Conservation (phyloP, 805 yeast species). For the Millerago galiae region DNA sequence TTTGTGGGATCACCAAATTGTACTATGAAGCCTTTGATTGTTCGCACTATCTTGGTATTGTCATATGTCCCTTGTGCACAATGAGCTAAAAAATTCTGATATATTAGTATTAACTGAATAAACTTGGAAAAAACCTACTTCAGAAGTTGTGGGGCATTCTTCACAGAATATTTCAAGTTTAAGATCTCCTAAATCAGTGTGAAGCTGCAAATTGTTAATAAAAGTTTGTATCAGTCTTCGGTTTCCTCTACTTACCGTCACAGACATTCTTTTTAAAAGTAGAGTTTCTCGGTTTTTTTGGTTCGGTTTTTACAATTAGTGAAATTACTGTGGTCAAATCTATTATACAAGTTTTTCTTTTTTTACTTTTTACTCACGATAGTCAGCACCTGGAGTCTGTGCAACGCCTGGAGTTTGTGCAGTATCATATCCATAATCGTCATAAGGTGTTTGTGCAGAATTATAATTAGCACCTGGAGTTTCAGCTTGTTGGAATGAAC, state of each 20-base stretch:
- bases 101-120: neutral
- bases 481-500: conserved; percentile 26
- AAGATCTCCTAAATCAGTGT: conserved; percentile 32
- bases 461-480: conserved; percentile 34
- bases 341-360: neutral
- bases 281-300: too few relatives aligned
- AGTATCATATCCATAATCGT: conserved; percentile 5
- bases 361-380: neutral
- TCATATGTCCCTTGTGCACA: conserved; percentile 38
- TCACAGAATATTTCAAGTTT: conserved; percentile 35
- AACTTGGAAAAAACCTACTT: conserved; percentile 24
- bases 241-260: conserved; percentile 12
- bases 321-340: too few relatives aligned
- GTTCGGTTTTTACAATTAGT: too few relatives aligned
- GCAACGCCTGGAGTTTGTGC: conserved; percentile 17
- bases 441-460: conserved; percentile 13
- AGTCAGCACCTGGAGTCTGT: conserved; percentile 8
- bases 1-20: conserved; percentile 85
- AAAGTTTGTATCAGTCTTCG: too few relatives aligned
- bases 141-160: conserved; percentile 32
- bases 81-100: conserved; percentile 36
- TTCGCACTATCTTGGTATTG: conserved; percentile 62
- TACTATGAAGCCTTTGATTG: conserved; percentile 65
- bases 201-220: conserved; percentile 21
- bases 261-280: conserved; percentile 12